Percentiles rank a stretch among this genome's conserved stretches.
Evolutionary conservation across 31 red algal genomes (phyloP).

Genomic region (Endocladia muricata): DNA sequence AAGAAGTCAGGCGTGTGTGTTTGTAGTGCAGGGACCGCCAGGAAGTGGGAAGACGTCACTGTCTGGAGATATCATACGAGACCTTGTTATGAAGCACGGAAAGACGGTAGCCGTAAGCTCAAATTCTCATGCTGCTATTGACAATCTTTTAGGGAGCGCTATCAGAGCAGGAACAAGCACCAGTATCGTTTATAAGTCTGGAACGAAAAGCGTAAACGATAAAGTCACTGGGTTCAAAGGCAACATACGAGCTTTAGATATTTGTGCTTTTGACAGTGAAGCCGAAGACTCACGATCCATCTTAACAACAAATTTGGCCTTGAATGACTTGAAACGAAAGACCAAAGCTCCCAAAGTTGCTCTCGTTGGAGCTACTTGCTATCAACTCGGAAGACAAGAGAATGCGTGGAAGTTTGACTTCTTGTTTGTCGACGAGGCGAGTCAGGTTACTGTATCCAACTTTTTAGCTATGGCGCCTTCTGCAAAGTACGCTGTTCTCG

Average conservation of each 20-base stretch:
- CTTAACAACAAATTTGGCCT: not conserved
- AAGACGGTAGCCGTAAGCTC: constrained; percentile 74
- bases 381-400: constrained; percentile 38
- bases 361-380: constrained; percentile 77
- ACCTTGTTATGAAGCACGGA: constrained; percentile 34
- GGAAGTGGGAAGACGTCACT: constrained; percentile 74
- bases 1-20: constrained; percentile 2
- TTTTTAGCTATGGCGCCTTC: constrained; percentile 61
- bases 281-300: not conserved
- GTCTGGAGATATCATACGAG: constrained; percentile 41
- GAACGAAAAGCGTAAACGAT: constrained; percentile 17
- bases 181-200: constrained; percentile 37
- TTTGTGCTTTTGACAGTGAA: not conserved
- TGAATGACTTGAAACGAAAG: not conserved
- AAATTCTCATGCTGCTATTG: constrained; percentile 83
- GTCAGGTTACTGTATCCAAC: constrained; percentile 71
- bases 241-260: constrained; percentile 26
- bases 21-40: constrained; percentile 76
- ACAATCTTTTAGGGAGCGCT: constrained; percentile 57
- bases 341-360: not conserved
- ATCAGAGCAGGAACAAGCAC: constrained; percentile 21
- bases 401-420: constrained; percentile 59
- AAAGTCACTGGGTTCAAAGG: constrained; percentile 24
- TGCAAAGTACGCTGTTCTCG: constrained; percentile 72
- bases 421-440: constrained; percentile 86